Evolutionary conservation across 352 stramenopile species (phyloP).

Genomic region (Phytopythium oedochilum): DNA sequence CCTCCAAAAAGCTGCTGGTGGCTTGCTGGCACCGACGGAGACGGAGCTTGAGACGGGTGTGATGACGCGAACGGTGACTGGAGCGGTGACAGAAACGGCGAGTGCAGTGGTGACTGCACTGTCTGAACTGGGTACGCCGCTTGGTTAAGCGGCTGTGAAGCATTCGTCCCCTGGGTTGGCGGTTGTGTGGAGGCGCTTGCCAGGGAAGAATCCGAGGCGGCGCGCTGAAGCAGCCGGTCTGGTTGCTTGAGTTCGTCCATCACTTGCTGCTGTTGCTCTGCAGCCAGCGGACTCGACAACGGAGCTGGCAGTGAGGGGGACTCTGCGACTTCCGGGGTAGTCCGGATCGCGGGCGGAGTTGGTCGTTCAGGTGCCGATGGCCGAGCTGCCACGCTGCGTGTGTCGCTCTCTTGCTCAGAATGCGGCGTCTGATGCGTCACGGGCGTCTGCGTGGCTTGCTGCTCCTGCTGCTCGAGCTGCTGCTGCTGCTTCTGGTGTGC

Average conservation of each 20-base stretch:
- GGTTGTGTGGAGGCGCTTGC: neutral
- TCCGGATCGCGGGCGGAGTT: neutral
- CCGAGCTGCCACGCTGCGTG: too few species aligned
- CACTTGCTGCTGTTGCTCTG: neutral
- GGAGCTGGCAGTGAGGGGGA: too few species aligned
- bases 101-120: neutral
- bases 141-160: neutral
- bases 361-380: neutral
- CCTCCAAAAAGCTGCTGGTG: neutral
- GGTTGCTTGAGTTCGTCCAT: neutral
- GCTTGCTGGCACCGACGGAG: neutral
- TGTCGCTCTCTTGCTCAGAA: neutral
- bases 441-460: neutral
- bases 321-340: neutral
- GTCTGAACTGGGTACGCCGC: neutral
- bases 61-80: too few species aligned
- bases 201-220: neutral
- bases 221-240: neutral
- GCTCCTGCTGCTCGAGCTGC: conserved; percentile 2
- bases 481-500: conserved; percentile 7
- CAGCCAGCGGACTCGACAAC: neutral
- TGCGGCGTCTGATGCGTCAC: neutral
- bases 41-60: neutral
- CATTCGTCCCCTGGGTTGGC: neutral
- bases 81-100: too few species aligned